Conservation (phyloP, 352 stramenopile species). For the Pythium periplocum region DNA sequence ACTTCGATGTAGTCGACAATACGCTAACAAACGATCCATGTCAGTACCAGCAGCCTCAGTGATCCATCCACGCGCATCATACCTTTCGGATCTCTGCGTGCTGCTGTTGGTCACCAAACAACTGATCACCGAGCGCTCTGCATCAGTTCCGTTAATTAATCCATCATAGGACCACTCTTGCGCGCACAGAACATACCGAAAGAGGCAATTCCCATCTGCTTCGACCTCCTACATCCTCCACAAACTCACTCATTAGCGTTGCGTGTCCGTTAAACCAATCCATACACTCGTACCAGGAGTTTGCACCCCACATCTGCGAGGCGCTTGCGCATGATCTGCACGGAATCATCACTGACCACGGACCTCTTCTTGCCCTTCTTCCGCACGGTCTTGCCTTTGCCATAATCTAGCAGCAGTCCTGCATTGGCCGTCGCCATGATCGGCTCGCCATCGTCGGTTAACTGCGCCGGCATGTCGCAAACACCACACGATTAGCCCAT, state of each 20-base stretch:
- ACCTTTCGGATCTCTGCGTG: slow-evolving; percentile 68
- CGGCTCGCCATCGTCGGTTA: too few relatives aligned
- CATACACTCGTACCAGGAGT: slow-evolving; percentile 29
- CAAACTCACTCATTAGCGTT: neutral
- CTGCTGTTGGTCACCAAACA: slow-evolving; percentile 66
- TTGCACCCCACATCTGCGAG: slow-evolving; percentile 60
- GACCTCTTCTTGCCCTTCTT: slow-evolving; percentile 31
- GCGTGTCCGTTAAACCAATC: neutral
- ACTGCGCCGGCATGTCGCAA: too few relatives aligned
- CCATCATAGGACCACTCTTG: neutral
- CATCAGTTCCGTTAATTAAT: neutral
- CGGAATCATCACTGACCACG: slow-evolving; percentile 29
- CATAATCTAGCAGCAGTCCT: too few relatives aligned
- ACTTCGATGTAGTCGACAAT: slow-evolving; percentile 69
- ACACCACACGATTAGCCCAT: too few relatives aligned
- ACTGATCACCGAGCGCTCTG: slow-evolving; percentile 65
- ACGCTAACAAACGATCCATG: slow-evolving; percentile 23
- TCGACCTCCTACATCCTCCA: slow-evolving; percentile 49
- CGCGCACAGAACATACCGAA: slow-evolving; percentile 33
- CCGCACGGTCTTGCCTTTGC: slow-evolving; percentile 9
- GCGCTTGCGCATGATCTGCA: slow-evolving; percentile 52
- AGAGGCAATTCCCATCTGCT: slow-evolving; percentile 80
- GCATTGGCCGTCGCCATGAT: too few relatives aligned
- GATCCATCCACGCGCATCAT: too few relatives aligned
- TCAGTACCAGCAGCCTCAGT: too few relatives aligned